Evolutionary conservation across 2,329 filamentous ascomycete genomes (phyloP), one percentile per base, ranked within the genome.

Genomic region (Sarocladium brachiariae): DNA sequence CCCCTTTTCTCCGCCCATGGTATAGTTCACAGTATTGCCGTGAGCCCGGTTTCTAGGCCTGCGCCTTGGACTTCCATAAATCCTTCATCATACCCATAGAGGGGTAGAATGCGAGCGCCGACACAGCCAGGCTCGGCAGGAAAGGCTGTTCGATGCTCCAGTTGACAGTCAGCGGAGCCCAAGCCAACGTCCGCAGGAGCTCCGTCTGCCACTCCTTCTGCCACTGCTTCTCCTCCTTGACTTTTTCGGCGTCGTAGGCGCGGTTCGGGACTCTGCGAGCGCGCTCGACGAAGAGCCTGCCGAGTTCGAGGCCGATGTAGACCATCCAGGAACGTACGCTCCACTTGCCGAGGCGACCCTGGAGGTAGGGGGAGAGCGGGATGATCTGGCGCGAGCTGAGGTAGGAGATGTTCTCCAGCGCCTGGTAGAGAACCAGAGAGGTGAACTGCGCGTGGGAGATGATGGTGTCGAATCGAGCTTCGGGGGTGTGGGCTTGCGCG

Each of bases 401-500:
- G 70, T 86, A 95, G 14, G 86, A 86, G 34, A 78, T 76, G 69
- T 96, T 96, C 73, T 99, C 93, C 35, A 92, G 75, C 1, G 80
- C 70, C 68, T 96, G 90, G 71, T 87, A 95, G 9, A 72, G 63
- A 9, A 86, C 68, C 65, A 87, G 86, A 10, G 81, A 75, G 10
- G 75, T 56, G 18, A 96, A 79, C 65, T 93, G 87, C 6, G 78
- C 70, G 66, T 82, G 84, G 19, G 80, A 79, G 41, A 96, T 70
- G 30, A 65, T 56, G 8, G 63, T 63, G 54, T 73, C 74, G 52
- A 74, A 61, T 10, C 54, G 56, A 2, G 59, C 55, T 69, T 74
- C 56, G 30, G 55, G 58, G 10, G 57, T 55, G 33, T 60, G 56
- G 74, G 68, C 41, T 70, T 54, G 54, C 50, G 57, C 58, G 45